Evolutionary conservation across 2,329 filamentous ascomycete species (phyloP).

Genomic region (Aspergillus sp.): DNA sequence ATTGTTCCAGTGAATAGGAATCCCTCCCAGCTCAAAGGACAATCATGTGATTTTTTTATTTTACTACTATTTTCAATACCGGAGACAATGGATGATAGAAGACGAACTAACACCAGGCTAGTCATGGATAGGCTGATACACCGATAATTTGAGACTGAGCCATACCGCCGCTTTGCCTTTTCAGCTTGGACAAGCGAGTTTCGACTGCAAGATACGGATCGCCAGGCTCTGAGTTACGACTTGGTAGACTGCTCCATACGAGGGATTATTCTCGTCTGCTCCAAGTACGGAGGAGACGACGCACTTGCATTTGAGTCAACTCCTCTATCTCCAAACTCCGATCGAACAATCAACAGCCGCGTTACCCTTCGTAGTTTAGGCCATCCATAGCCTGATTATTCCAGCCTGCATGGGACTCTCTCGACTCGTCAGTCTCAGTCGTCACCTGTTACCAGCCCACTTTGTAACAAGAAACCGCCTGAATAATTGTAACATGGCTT

Average conservation of each 20-base stretch:
- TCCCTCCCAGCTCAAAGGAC: neutral
- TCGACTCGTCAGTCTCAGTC: neutral
- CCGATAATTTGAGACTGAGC: neutral
- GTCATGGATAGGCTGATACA: neutral
- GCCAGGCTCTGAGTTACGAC: neutral
- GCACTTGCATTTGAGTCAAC: neutral
- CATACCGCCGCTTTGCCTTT: neutral
- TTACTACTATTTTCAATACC: neutral
- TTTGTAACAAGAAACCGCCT: slow-evolving; percentile 1
- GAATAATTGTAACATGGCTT: slow-evolving; percentile 6
- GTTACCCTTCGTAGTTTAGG: neutral
- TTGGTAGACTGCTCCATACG: neutral
- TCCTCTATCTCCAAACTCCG: neutral
- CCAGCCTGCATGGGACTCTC: neutral
- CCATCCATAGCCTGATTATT: neutral
- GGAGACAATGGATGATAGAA: neutral
- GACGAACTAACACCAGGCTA: neutral
- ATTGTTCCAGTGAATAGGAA: neutral
- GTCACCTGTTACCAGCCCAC: neutral
- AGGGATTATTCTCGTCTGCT: neutral
- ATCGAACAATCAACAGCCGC: neutral
- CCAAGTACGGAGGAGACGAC: neutral
- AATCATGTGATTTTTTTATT: neutral
- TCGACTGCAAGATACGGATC: neutral
- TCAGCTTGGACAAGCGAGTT: neutral